Base-by-base conservation (phyloP, 2,329 filamentous ascomycete genomes). In the Parastagonospora avenae region DNA sequence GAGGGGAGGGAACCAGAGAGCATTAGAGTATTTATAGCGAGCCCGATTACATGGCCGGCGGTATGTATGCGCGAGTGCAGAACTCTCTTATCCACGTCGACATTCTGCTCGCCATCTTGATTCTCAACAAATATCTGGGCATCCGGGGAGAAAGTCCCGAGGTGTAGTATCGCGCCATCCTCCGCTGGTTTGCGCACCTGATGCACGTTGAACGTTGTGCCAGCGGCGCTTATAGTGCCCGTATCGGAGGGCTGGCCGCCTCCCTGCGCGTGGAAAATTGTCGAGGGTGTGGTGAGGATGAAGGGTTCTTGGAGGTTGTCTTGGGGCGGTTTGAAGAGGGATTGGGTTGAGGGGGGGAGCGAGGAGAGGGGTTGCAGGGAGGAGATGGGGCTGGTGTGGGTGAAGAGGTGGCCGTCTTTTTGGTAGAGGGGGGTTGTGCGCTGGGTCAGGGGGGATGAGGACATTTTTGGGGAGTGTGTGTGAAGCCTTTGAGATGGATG, bases 191-290 rank as follows among this genome's bases (percentile, higher is more conserved):
- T 80, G 45, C 87, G 84, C 16, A 85, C 87, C 1, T 81, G 74
- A 2, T 71, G 72, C 8, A 90, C 84, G 15, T 76, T 63, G 58
- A 89, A 86, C 0, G 59, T 63, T 15, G 62, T 7, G 16, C n/a
- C 15, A n/a, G 11, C 10, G 24, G 49, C 10, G 2, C 66, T 73
- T 55, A 91, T 87, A 35, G 66, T 74, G 15, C 88, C 88, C 9
- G 80, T 77, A 55, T 91, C 88, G 0, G 83, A 86, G 0, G 88
- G 88, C 63, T 91, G 88, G 7, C 88, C 88, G 52, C 88, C 88
- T 15, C 88, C 88, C 70, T 91, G 88, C 0, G 86, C 84, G 55
- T 91, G 86, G 72, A 91, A 91, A 54, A 91, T 86, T n/a, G 88
- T 91, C 40, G 82, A 73, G 2, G 82, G 76, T 0, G 85, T 88